Conservation (phyloP, 208 protist genomes). For the Crithidia sp. region DNA sequence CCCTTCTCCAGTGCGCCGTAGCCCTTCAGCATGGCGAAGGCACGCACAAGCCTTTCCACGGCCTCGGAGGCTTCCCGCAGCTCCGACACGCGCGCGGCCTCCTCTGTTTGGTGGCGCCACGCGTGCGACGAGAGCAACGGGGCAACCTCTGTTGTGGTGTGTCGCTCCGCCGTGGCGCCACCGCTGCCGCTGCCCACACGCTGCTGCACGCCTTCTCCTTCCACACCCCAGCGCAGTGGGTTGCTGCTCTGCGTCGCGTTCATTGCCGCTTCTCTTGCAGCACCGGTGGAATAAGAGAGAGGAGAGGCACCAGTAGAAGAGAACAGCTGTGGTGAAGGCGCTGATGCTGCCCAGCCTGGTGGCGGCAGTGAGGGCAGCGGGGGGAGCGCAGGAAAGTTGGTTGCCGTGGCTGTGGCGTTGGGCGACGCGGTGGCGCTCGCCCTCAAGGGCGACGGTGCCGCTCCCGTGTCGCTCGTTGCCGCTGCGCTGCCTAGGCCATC, state of each 20-base stretch:
- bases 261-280: neutral
- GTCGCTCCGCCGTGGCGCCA: neutral
- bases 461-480: neutral
- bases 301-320: neutral
- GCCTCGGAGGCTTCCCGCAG: slow-evolving; percentile 85
- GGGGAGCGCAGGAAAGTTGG: neutral
- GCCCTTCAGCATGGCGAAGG: slow-evolving; percentile 71
- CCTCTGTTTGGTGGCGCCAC: slow-evolving; percentile 8
- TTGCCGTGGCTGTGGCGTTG: neutral
- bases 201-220: no score
- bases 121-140: slow-evolving; percentile 44
- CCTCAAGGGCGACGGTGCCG: neutral
- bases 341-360: slow-evolving; percentile 17
- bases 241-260: no score
- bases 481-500: neutral
- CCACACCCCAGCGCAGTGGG: no score
- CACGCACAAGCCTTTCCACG: slow-evolving; percentile 81
- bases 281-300: neutral
- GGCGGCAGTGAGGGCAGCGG: slow-evolving; percentile 26
- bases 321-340: no score
- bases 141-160: slow-evolving; percentile 12
- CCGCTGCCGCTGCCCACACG: neutral
- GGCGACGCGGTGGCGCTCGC: neutral
- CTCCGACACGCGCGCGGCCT: slow-evolving; percentile 53
- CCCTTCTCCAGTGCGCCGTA: slow-evolving; percentile 41